Evolutionary conservation across 1,139 yeast genomes (phyloP), one percentile per base, ranked within the genome.

Genomic region (Yamadazyma dendronema): DNA sequence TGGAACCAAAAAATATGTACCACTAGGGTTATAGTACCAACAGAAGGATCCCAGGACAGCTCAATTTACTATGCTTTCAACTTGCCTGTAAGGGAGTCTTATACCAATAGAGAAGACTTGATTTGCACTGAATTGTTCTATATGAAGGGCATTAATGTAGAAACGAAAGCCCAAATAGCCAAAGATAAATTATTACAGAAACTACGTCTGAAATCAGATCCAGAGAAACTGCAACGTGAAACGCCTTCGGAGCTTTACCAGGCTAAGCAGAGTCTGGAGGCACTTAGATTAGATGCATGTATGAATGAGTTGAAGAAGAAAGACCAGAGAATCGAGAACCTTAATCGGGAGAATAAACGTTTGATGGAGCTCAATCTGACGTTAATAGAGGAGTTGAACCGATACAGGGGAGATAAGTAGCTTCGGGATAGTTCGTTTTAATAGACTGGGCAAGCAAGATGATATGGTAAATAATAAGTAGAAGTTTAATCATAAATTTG

Each of bases 361-460:
- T 47, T 65, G 22, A 52, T 65, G 41, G 67, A 64, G 28, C 52
- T 65, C 46, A 65, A 65, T 44, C 68, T 61, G 36, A 58, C 57
- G 21, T 46, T 65, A 32, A 43, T 65, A 16, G 47, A 42, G 24
- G 52, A 48, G 16, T 39, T 46, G 36, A 47, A 38, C 22, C 27
- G 16, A n/a, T 14, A 31, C 19, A 34, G 36, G 33, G 31, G 31
- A 10, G n/a, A n/a, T n/a, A n/a, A n/a, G n/a, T n/a, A n/a, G 6
- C 22, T 19, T 19, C 22, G 22, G 6, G 22, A 19, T 19, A 19
- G 8, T 19, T 19, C 9, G 22, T n/a, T n/a, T n/a, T n/a, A n/a
- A n/a, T n/a, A n/a, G n/a, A n/a, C n/a, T n/a, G n/a, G n/a, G n/a
- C n/a, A n/a, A n/a, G n/a, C n/a, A n/a, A n/a, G n/a, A n/a, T n/a